Evolutionary conservation across 2,329 filamentous ascomycete species (phyloP).

Genomic region (Colletotrichum simmondsii): DNA sequence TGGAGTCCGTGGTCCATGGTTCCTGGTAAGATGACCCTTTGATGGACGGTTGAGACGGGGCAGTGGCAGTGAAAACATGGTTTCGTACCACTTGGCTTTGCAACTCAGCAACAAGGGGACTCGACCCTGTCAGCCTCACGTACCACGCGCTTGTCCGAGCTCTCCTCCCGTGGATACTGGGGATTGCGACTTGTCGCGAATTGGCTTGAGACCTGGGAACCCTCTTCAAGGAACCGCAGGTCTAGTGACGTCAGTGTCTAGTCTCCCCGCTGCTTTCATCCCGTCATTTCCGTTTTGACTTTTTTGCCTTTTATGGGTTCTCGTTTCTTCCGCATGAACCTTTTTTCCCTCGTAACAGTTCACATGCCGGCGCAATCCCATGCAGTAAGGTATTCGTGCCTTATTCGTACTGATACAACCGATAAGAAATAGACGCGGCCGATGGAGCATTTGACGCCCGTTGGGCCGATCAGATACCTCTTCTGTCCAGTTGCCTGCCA

Average conservation of each 20-base stretch:
- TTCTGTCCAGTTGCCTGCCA: not conserved
- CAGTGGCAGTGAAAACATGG: not conserved
- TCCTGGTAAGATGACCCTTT: not conserved
- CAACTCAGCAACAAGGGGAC: not conserved
- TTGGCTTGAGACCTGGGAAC: conserved; percentile 10
- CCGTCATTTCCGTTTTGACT: conserved; percentile 42
- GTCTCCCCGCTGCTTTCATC: conserved; percentile 35
- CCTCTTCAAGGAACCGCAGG: conserved; percentile 29
- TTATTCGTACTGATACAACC: not conserved
- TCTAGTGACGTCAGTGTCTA: conserved; percentile 21
- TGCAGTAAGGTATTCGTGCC: not conserved
- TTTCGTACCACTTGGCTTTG: not conserved
- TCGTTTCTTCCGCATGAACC: conserved; percentile 12
- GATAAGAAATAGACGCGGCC: not conserved
- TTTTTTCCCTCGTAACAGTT: conserved; percentile 15
- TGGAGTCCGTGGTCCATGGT: not conserved
- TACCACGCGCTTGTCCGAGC: conserved; percentile 16
- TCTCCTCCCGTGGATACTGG: not conserved
- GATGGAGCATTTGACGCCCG: not conserved
- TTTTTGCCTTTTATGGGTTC: conserved; percentile 9
- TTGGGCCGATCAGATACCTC: not conserved
- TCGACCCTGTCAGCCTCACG: conserved; percentile 3
- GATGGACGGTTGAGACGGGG: not conserved
- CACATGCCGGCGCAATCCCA: conserved; percentile 12
- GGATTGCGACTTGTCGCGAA: conserved; percentile 21